These are phyloP conservation scores for Colletotrichum navitas DNA, from an alignment of 2,329 filamentous ascomycete genomes.

Conservation along the genomic window DNA sequence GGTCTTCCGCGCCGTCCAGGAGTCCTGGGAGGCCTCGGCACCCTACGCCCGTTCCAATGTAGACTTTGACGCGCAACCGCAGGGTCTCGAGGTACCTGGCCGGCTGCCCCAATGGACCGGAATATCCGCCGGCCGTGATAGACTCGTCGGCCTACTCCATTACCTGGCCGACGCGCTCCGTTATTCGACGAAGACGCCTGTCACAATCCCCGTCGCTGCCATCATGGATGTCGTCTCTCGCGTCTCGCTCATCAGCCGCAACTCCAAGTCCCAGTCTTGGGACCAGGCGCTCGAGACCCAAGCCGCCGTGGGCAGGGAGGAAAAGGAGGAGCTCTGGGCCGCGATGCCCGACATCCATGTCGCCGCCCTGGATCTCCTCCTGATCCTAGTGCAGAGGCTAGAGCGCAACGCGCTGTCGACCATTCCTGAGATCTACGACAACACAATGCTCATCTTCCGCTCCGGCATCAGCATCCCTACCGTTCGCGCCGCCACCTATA, in stretches of 20 bases:
- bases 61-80: constrained; percentile 59
- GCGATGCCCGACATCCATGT: constrained; percentile 81
- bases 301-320: constrained; percentile 80
- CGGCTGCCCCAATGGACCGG: constrained; percentile 79
- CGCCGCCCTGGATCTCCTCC: constrained; percentile 74
- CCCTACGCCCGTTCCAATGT: constrained; percentile 60
- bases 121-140: constrained; percentile 78
- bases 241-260: constrained; percentile 74
- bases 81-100: constrained; percentile 60
- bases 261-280: constrained; percentile 60
- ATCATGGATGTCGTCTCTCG: constrained; percentile 78
- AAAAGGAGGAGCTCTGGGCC: constrained; percentile 83
- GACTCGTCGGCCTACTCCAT: constrained; percentile 74
- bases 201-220: constrained; percentile 75
- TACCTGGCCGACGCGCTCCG: constrained; percentile 74
- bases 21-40: constrained; percentile 82
- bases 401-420: constrained; percentile 69
- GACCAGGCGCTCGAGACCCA: constrained; percentile 73
- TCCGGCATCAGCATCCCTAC: constrained; percentile 64
- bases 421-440: constrained; percentile 75
- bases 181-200: constrained; percentile 72
- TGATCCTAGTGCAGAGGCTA: constrained; percentile 69
- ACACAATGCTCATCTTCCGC: constrained; percentile 78
- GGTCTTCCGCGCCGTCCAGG: constrained; percentile 81
- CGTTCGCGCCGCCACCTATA: constrained; percentile 73